Conservation (phyloP, 257 asterid species). For the Solanum rostratum region DNA sequence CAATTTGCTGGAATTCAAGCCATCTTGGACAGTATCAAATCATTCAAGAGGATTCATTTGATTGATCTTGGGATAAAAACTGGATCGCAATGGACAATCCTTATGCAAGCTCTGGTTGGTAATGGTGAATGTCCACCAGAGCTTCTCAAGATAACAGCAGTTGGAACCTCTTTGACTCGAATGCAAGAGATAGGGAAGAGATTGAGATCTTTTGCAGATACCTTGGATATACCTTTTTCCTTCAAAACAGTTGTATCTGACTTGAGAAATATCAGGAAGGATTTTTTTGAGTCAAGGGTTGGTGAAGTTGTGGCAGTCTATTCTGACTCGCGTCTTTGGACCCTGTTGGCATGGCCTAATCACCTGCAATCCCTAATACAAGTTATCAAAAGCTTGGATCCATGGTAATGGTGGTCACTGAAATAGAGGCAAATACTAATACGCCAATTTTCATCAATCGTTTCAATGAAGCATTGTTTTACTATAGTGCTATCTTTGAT, state of each 20-base stretch:
- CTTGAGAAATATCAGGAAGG: constrained; percentile 14
- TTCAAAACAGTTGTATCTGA: constrained; percentile 13
- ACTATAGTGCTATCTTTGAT: constrained; percentile 16
- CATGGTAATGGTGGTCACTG: constrained; percentile 21
- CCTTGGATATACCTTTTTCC: constrained; percentile 11
- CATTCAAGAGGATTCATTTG: constrained; percentile 28
- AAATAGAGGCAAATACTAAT: constrained; percentile 19
- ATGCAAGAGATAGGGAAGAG: constrained; percentile 24
- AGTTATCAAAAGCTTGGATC: constrained; percentile 16
- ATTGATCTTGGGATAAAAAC: constrained; percentile 23
- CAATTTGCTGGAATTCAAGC: constrained; percentile 20
- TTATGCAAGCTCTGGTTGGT: constrained; percentile 30
- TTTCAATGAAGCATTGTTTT: constrained; percentile 14
- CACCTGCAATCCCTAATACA: constrained; percentile 8
- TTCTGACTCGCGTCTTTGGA: constrained; percentile 5
- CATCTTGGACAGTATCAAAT: constrained; percentile 2
- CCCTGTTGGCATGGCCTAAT: constrained; percentile 13
- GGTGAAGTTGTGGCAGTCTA: constrained; percentile 24
- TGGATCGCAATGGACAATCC: constrained; percentile 28
- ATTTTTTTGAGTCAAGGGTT: constrained; percentile 11
- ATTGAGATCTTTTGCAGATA: constrained; percentile 14
- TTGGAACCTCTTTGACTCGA: constrained; percentile 13
- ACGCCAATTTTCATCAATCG: constrained; percentile 4
- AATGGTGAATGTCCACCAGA: constrained; percentile 10
- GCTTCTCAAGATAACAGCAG: constrained; percentile 35